Evolutionary conservation across 176 grass and related monocot species (phyloP).

Genomic region (Oryza meridionalis): DNA sequence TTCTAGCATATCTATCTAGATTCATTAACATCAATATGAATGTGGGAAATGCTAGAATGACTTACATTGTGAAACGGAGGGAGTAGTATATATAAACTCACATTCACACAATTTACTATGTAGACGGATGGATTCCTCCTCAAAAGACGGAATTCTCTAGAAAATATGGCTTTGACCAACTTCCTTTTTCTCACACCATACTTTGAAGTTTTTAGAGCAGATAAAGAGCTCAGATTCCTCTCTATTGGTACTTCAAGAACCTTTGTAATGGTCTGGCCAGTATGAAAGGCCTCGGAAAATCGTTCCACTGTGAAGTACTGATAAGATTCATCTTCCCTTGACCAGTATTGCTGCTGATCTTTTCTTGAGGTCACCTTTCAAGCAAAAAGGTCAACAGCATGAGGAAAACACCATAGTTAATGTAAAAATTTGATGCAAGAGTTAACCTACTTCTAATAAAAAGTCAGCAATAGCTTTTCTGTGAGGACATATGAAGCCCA

Average conservation of each 20-base stretch:
- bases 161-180: slow-evolving; percentile 49
- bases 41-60: too few relatives aligned
- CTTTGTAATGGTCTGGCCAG: slow-evolving; percentile 34
- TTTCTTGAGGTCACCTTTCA: slow-evolving; percentile 70
- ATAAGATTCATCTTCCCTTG: slow-evolving; percentile 29
- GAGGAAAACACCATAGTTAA: not conserved
- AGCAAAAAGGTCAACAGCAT: not conserved
- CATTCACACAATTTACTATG: slow-evolving; percentile 50
- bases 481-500: slow-evolving; percentile 62
- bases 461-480: slow-evolving; percentile 70
- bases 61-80: too few relatives aligned
- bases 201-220: slow-evolving; percentile 49
- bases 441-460: slow-evolving; percentile 60
- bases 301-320: slow-evolving; percentile 38
- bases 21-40: too few relatives aligned
- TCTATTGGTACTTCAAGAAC: slow-evolving; percentile 58
- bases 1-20: too few relatives aligned
- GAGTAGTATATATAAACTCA: slow-evolving; percentile 19
- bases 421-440: not conserved
- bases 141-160: slow-evolving; percentile 72
- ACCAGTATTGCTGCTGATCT: slow-evolving; percentile 65
- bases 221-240: slow-evolving; percentile 37
- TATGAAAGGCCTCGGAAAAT: slow-evolving; percentile 59
- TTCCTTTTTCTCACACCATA: slow-evolving; percentile 55
- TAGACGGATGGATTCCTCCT: slow-evolving; percentile 63